Percentiles rank a stretch among this genome's conserved stretches.
Conservation (phyloP, 306 rosid species). For the Fagus crenata region DNA sequence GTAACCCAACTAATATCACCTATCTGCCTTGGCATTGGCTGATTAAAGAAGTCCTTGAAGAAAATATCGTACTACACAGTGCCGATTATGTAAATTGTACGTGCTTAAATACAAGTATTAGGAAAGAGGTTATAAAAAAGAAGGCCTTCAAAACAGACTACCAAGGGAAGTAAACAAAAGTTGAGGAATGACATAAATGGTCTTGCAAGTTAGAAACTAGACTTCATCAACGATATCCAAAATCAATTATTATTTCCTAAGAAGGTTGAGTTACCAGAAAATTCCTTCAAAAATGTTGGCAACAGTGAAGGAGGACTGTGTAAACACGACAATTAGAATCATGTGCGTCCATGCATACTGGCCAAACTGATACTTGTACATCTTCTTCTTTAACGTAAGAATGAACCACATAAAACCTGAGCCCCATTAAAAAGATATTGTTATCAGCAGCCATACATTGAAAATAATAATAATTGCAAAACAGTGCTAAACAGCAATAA, state of each 20-base stretch:
- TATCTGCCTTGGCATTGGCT: too few relatives aligned
- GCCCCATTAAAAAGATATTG: conserved; percentile 33
- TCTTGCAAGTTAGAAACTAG: not conserved
- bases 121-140: not conserved
- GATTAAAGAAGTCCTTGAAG: too few relatives aligned
- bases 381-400: conserved; percentile 91
- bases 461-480: conserved; percentile 14
- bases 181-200: not conserved
- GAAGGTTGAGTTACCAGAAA: conserved; percentile 64
- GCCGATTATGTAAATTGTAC: not conserved
- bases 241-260: not conserved
- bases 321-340: conserved; percentile 92
- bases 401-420: conserved; percentile 99
- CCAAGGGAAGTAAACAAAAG: not conserved
- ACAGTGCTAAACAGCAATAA: not conserved
- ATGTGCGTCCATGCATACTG: conserved; percentile 99
- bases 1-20: not conserved
- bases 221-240: not conserved
- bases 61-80: too few relatives aligned
- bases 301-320: conserved; percentile 94
- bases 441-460: conserved; percentile 21
- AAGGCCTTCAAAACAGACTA: not conserved
- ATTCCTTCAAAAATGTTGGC: conserved; percentile 98
- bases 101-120: not conserved
- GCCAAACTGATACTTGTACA: conserved; percentile 99